Conservation (phyloP, 192 early-diverging fungal species). For the Backusella westeae region DNA sequence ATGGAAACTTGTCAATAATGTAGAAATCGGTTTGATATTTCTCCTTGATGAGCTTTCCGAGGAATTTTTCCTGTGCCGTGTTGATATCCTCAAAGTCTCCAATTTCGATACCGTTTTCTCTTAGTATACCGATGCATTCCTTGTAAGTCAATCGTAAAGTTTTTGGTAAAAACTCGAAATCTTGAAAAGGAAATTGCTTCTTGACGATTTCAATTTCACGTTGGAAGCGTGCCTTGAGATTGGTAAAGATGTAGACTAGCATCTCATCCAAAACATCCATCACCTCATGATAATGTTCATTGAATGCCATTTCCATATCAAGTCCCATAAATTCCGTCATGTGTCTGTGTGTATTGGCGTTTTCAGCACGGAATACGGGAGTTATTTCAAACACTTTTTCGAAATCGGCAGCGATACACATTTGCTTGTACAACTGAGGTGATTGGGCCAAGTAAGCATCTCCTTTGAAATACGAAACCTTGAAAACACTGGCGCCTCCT, state of each 20-base stretch:
- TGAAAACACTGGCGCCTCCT: conserved; percentile 97
- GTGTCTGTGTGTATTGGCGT: conserved; percentile 97
- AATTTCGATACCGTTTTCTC: conserved; percentile 83
- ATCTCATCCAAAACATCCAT: conserved; percentile 90
- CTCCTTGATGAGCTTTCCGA: conserved; percentile 87
- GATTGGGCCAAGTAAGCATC: conserved; percentile 95
- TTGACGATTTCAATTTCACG: conserved; percentile 84
- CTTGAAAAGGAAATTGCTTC: conserved; percentile 89
- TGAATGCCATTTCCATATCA: conserved; percentile 98
- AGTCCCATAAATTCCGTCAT: conserved; percentile 99
- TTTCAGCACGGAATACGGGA: conserved; percentile 97
- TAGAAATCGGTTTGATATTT: conserved; percentile 99
- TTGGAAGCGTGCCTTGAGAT: conserved; percentile 79
- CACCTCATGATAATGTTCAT: conserved; percentile 99
- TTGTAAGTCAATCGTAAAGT: conserved; percentile 82
- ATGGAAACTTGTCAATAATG: conserved; percentile 99
- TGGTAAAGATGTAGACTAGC: conserved; percentile 90
- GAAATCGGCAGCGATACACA: conserved; percentile 96
- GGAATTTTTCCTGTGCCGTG: conserved; percentile 79
- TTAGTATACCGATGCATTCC: conserved; percentile 86
- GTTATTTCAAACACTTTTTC: conserved; percentile 97
- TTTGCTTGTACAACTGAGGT: conserved; percentile 99
- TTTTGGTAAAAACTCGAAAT: conserved; percentile 84
- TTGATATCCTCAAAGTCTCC: conserved; percentile 92
- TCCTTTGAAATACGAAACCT: conserved; percentile 93